A percentile compares a stretch with the other conserved stretches of the same genome.
phyloP scores from a whole-genome alignment of 73 alveolate species.

The Paraurostyla sp. region DNA sequence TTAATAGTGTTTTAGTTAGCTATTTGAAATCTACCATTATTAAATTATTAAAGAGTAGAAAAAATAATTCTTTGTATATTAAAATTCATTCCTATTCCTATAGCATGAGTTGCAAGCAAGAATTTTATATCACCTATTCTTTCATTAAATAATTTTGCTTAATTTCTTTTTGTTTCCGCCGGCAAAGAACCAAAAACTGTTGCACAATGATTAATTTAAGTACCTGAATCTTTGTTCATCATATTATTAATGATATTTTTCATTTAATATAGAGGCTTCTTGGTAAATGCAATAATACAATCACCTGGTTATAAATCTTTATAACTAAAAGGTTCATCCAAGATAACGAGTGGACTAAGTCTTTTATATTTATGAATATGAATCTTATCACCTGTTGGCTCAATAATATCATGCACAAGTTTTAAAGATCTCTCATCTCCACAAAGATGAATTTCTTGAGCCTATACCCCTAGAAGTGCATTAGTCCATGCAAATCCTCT shows the following conservation, averaged over 20 bases:
- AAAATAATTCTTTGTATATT: constrained; percentile 78
- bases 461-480: constrained; percentile 78
- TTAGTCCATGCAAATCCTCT: constrained; percentile 87
- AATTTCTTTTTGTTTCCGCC: constrained; percentile 74
- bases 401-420: constrained; percentile 52
- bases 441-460: constrained; percentile 82
- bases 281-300: constrained; percentile 70
- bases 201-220: constrained; percentile 64
- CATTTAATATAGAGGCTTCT: constrained; percentile 32
- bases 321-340: constrained; percentile 45
- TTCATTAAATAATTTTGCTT: constrained; percentile 73
- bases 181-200: constrained; percentile 82
- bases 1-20: constrained; percentile 41
- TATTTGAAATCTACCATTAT: constrained; percentile 16
- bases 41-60: constrained; percentile 54
- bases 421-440: constrained; percentile 83
- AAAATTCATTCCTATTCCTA: constrained; percentile 85
- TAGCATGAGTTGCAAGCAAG: constrained; percentile 85
- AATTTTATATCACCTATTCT: constrained; percentile 61
- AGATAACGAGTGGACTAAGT: constrained; percentile 69
- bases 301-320: constrained; percentile 75
- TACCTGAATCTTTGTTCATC: no score
- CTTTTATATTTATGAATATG: constrained; percentile 62
- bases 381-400: constrained; percentile 69
- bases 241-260: constrained; percentile 17